Base-by-base conservation (phyloP, 257 asterid species). In the Coffea canephora region DNA sequence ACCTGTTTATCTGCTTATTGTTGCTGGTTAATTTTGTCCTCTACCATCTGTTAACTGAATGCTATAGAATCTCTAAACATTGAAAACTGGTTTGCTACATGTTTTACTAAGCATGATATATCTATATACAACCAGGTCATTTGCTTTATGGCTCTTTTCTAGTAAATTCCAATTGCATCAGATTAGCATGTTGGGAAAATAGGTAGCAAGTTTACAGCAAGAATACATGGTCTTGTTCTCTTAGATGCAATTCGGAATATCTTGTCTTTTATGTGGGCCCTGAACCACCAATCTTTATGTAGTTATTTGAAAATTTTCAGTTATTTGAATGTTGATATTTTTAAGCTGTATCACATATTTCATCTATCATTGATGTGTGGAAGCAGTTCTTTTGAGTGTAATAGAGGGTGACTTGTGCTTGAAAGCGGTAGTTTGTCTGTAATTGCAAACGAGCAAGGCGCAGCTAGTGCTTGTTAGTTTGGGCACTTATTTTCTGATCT, bases 401-500 rank as follows among this genome's bases (percentile, higher is more conserved):
- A 43, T 69, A 15, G 45, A 49, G 76, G 25, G 41, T 65, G 13
- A 50, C 21, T 65, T 70, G 50, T 66, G 25, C 75, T 46, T 74
- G 64, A 54, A 5, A 49, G 16, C 34, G 3, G 49, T 39, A 19
- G 70, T 73, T 43, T 70, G 18, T 79, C 65, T 46, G 27, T 13
- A 21, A 59, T 59, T 21, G 66, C 66, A 21, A 59, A 27, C 66
- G 23, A 59, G 27, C 66, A 21, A 59, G 9, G 31, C 31, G 12
- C 21, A 75, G 57, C 54, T 59, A 59, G 66, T 73, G 18, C 61
- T 43, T 31, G 2, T 59, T 41, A 59, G 70, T 25, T 75, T 8
- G 34, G 64, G 25, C 19, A 16, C 68, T 76, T 76, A 23, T 45
- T 55, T 76, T 76, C 73, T 76, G 46, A 36, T 57, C 64, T 65